Evolutionary conservation across 192 early-diverging fungal genomes (phyloP).

Genomic region (Coemansia sp.): DNA sequence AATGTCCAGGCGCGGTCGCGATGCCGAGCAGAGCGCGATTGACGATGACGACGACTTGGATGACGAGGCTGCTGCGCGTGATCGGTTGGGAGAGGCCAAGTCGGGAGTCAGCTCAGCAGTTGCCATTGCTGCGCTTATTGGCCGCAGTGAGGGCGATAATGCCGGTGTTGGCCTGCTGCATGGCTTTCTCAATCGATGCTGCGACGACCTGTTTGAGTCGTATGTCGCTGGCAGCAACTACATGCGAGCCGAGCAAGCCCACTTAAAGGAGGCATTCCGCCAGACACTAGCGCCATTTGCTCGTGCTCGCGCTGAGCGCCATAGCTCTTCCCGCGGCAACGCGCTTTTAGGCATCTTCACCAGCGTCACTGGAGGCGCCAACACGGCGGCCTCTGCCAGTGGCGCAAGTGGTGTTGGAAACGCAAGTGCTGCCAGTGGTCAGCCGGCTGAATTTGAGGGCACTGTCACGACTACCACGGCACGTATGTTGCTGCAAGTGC

Average conservation of each 20-base stretch:
- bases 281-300: constrained; percentile 57
- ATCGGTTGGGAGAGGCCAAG: constrained; percentile 45
- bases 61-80: constrained; percentile 46
- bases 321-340: constrained; percentile 41
- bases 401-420: constrained; percentile 1
- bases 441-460: constrained; percentile 20
- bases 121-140: constrained; percentile 53
- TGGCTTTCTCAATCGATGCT: constrained; percentile 80
- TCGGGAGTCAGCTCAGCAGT: constrained; percentile 52
- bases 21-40: constrained; percentile 20
- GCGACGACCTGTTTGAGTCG: constrained; percentile 95
- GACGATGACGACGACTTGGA: constrained; percentile 51
- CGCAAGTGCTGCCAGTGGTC: not conserved
- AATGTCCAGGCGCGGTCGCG: constrained; percentile 8
- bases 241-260: constrained; percentile 74
- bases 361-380: constrained; percentile 36
- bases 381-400: not conserved
- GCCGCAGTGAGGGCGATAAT: constrained; percentile 53
- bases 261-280: constrained; percentile 69
- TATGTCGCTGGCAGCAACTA: constrained; percentile 91
- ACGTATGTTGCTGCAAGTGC: constrained; percentile 64
- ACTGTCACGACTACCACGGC: constrained; percentile 30
- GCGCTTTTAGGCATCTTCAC: constrained; percentile 54
- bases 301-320: constrained; percentile 45
- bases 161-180: constrained; percentile 61